Evolutionary conservation across 23 red algal genomes (phyloP).

Genomic region (Gracilariopsis chorda): DNA sequence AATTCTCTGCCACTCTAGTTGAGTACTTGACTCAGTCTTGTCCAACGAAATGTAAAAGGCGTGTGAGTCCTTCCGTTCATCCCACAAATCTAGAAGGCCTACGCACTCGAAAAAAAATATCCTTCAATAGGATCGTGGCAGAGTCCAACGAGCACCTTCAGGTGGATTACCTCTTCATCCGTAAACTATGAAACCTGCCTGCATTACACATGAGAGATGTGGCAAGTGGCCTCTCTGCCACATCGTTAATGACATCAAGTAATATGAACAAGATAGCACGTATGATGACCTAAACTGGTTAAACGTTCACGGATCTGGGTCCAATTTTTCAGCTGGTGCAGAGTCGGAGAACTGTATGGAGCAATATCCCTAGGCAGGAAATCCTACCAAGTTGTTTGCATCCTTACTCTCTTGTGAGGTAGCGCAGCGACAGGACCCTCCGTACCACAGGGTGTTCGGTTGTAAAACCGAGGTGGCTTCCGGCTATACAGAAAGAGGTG

Average conservation of each 20-base stretch:
- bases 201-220: slow-evolving; percentile 19
- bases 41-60: background rate
- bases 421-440: too few relatives aligned
- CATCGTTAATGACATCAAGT: background rate
- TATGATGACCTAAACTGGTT: background rate
- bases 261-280: background rate
- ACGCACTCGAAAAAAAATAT: background rate
- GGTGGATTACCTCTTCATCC: slow-evolving; percentile 6
- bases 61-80: background rate
- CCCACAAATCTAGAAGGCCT: background rate
- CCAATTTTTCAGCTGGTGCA: background rate
- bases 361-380: too few relatives aligned
- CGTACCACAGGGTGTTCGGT: too few relatives aligned
- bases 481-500: too few relatives aligned
- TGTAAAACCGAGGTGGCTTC: too few relatives aligned
- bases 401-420: too few relatives aligned
- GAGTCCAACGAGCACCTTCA: slow-evolving; percentile 31
- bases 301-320: background rate
- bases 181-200: background rate
- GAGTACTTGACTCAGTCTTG: background rate
- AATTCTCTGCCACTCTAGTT: background rate
- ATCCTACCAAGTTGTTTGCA: too few relatives aligned
- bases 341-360: slow-evolving; percentile 1
- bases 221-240: background rate
- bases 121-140: background rate